These are phyloP conservation scores for Ramicandelaber brevisporus DNA, from an alignment of 192 early-diverging fungal genomes.

Conservation along the genomic window DNA sequence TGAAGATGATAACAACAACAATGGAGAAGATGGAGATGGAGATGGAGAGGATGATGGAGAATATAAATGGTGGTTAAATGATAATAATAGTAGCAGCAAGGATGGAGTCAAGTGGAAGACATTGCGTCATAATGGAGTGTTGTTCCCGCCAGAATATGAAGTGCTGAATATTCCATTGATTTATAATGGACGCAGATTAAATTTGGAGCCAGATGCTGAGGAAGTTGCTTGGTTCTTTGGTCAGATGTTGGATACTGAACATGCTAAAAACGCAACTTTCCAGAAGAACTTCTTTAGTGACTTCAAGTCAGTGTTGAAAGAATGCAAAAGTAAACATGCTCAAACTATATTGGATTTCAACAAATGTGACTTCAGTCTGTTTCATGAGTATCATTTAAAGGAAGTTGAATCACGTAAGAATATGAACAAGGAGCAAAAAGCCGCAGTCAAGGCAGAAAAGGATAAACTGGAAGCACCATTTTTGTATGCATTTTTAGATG, in stretches of 20 bases:
- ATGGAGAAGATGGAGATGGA: constrained; percentile 10
- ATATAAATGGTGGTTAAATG: constrained; percentile 43
- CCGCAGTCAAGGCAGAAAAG: constrained; percentile 46
- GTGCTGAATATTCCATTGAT: constrained; percentile 73
- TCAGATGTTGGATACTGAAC: constrained; percentile 56
- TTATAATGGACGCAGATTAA: constrained; percentile 48
- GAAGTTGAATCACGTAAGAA: constrained; percentile 56
- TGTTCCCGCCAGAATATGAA: constrained; percentile 74
- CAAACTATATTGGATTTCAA: constrained; percentile 53
- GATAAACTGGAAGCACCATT: constrained; percentile 43
- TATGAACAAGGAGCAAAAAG: constrained; percentile 80
- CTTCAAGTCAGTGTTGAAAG: constrained; percentile 37
- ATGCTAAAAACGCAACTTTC: constrained; percentile 60
- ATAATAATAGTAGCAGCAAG: constrained; percentile 35
- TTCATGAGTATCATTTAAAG: constrained; percentile 47
- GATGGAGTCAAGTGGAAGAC: constrained; percentile 59
- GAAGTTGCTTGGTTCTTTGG: constrained; percentile 94
- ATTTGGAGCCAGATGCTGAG: constrained; percentile 51
- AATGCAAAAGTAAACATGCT: constrained; percentile 31
- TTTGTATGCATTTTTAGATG: constrained; percentile 49
- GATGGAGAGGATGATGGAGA: constrained; percentile 25
- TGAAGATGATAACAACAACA: constrained; percentile 7
- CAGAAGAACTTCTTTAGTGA: constrained; percentile 83
- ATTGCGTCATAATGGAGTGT: constrained; percentile 63
- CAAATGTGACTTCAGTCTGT: constrained; percentile 74